phyloP scores from a whole-genome alignment of 139 green algal species.

The Pseudopediastrum boryanum region DNA sequence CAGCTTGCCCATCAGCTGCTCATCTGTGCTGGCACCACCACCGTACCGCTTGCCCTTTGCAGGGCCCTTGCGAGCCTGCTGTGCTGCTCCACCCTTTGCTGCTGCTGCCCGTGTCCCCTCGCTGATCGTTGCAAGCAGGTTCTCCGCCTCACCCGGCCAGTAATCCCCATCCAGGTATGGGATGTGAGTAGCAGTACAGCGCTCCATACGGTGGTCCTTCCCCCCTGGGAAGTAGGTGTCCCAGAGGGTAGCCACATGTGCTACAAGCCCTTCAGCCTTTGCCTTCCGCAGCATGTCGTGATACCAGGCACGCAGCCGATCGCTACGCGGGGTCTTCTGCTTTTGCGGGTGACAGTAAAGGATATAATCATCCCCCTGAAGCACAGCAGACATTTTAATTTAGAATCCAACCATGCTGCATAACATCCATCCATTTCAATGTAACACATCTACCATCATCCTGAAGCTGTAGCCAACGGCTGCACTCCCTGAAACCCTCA shows the following conservation, averaged over 20 bases:
- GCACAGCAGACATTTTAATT: slow-evolving; percentile 13
- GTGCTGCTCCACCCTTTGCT: background rate
- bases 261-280: slow-evolving; percentile 73
- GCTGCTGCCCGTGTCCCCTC: background rate
- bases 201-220: slow-evolving; percentile 77
- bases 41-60: slow-evolving; percentile 84
- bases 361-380: slow-evolving; percentile 98
- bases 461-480: too few species aligned
- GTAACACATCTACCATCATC: too few species aligned
- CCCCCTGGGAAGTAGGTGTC: slow-evolving; percentile 94
- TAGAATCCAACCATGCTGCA: too few species aligned
- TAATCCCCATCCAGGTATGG: slow-evolving; percentile 99
- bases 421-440: too few species aligned
- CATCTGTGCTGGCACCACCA: slow-evolving; percentile 56
- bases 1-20: slow-evolving; percentile 81
- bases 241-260: slow-evolving; percentile 88
- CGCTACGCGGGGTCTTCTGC: slow-evolving; percentile 93
- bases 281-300: slow-evolving; percentile 81
- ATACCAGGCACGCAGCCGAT: slow-evolving; percentile 94
- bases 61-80: slow-evolving; percentile 22
- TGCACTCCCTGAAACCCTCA: too few species aligned
- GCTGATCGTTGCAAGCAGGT: slow-evolving; percentile 55
- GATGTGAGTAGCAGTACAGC: slow-evolving; percentile 64
- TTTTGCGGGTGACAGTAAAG: slow-evolving; percentile 96
- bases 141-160: slow-evolving; percentile 92